A percentile compares a stretch with the other conserved stretches of the same genome.
Conservation (phyloP, 495 filamentous ascomycete genomes). For the Pseudomonodictys pantanalensis region DNA sequence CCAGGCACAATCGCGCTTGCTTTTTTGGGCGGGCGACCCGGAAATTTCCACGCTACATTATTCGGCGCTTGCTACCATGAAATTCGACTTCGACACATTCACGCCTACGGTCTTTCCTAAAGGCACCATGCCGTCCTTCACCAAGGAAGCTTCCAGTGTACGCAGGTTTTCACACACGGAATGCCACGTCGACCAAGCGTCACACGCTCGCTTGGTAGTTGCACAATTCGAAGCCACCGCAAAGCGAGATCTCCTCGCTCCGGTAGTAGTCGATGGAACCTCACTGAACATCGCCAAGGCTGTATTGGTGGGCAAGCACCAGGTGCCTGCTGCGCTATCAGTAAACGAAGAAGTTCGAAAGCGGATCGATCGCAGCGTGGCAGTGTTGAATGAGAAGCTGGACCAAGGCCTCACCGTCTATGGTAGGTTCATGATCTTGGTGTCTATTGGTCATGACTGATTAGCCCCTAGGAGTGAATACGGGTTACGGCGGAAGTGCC, state of each 20-base stretch:
- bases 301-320: background rate
- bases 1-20: no score
- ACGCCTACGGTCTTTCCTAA: no score
- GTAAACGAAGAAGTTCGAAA: background rate
- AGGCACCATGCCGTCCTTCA: no score
- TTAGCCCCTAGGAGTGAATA: constrained; percentile 10
- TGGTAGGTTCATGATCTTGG: background rate
- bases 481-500: constrained; percentile 13
- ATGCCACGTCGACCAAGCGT: no score
- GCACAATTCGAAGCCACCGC: background rate
- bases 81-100: no score
- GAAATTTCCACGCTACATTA: no score
- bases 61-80: no score
- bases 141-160: no score
- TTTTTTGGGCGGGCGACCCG: no score
- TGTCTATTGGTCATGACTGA: background rate
- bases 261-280: background rate
- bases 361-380: constrained; percentile 4
- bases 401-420: constrained; percentile 2
- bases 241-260: background rate
- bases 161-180: no score
- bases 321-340: background rate
- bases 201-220: background rate
- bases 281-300: background rate
- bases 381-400: background rate